Conservation (phyloP, 257 asterid species). For the Coffea eugenioides region DNA sequence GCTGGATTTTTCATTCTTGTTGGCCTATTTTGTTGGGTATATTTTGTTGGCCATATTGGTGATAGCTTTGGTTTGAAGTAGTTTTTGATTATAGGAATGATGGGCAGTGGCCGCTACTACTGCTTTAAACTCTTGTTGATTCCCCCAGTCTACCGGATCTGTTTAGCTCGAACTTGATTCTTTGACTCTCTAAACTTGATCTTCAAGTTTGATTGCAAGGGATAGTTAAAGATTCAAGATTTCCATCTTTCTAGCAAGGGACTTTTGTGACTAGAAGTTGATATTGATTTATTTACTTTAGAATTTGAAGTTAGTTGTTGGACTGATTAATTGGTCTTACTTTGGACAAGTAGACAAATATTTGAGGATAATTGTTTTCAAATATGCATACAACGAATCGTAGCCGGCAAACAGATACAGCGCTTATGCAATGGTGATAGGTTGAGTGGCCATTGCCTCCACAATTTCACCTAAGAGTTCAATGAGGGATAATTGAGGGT, state of each 20-base stretch:
- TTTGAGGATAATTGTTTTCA: background rate
- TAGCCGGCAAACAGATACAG: conserved; percentile 70
- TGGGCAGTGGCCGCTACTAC: background rate
- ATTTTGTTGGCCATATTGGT: too few species aligned
- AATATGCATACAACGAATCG: conserved; percentile 77
- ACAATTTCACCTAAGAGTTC: conserved; percentile 68
- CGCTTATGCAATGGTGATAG: conserved; percentile 47
- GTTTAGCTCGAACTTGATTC: conserved; percentile 7
- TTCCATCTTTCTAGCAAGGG: background rate
- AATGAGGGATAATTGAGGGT: conserved; percentile 57
- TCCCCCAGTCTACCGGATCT: conserved; percentile 19
- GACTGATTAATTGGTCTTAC: background rate
- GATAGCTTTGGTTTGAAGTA: too few species aligned
- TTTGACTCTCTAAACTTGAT: background rate
- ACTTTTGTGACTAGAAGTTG: background rate
- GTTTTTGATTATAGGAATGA: too few species aligned
- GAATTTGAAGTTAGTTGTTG: conserved; percentile 5
- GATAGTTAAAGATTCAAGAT: conserved; percentile 15
- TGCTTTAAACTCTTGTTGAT: conserved; percentile 4
- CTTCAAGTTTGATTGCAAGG: conserved; percentile 18
- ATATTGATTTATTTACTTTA: conserved; percentile 1
- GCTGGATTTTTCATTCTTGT: too few species aligned
- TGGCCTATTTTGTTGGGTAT: too few species aligned
- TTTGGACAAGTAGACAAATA: background rate
- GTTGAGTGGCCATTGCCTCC: conserved; percentile 36